Evolutionary conservation across 1,284 basidiomycete genomes (phyloP).

Genomic region (Hemileia vastatrix): DNA sequence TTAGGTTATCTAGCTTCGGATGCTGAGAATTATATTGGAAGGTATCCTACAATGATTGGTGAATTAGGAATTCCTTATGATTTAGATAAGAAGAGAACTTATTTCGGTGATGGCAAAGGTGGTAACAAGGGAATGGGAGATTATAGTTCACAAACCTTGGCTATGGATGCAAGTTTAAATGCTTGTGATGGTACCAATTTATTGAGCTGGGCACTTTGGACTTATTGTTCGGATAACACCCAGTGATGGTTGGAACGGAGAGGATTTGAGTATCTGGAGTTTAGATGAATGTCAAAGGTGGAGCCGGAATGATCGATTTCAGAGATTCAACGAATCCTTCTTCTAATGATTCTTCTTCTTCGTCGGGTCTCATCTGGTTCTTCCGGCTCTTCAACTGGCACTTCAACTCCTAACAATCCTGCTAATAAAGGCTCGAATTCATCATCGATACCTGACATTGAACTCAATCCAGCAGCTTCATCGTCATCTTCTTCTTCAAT

Average conservation of each 20-base stretch:
- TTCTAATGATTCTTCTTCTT: conserved; percentile 1
- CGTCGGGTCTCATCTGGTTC: no score
- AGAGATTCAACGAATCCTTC: conserved; percentile 3
- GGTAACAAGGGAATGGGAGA: no score
- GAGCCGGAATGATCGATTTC: conserved; percentile 24
- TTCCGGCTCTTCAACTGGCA: neutral
- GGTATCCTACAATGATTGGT: conserved; percentile 83
- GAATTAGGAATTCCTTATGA: conserved; percentile 93
- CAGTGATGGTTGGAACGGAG: conserved; percentile 92
- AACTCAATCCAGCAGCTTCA: neutral
- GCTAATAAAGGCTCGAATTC: neutral
- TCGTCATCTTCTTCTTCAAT: neutral
- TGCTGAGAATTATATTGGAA: conserved; percentile 52
- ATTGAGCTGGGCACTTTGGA: conserved; percentile 85
- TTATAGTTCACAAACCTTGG: conserved; percentile 67
- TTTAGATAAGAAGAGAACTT: conserved; percentile 71
- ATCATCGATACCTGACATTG: no score
- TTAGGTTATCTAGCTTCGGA: conserved; percentile 69
- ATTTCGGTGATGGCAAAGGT: no score
- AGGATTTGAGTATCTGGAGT: conserved; percentile 84
- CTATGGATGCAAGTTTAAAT: conserved; percentile 83
- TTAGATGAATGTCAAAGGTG: conserved; percentile 56
- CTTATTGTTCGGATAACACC: conserved; percentile 62
- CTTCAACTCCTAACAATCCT: conserved; percentile 10
- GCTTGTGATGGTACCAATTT: conserved; percentile 73